Conservation (phyloP, 176 grass and related monocot genomes). For the Pontederia crassipes region DNA sequence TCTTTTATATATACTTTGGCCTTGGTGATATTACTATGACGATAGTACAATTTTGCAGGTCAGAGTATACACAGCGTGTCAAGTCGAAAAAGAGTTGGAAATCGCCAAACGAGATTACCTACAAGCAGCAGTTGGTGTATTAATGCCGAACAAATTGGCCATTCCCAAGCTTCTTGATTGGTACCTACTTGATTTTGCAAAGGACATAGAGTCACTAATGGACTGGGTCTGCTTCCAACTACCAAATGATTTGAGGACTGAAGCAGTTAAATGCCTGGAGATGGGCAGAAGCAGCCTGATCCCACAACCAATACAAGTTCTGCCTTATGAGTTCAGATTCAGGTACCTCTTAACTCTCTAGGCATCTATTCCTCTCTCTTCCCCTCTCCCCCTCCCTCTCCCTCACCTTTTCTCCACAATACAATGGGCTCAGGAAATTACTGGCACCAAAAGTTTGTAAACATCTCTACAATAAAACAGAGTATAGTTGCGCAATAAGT, state of each 20-base stretch:
- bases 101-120: conserved; percentile 70
- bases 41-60: conserved; percentile 33
- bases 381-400: not conserved
- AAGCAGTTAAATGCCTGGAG: conserved; percentile 41
- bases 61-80: conserved; percentile 64
- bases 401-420: not conserved
- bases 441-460: not conserved
- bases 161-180: conserved; percentile 90
- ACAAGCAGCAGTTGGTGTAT: conserved; percentile 63
- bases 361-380: not conserved
- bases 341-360: conserved; percentile 61
- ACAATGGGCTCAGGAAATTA: not conserved
- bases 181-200: conserved; percentile 83
- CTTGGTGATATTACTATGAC: not conserved
- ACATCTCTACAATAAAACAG: not conserved
- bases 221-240: conserved; percentile 97
- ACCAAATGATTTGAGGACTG: conserved; percentile 33
- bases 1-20: not conserved
- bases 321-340: conserved; percentile 92
- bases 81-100: conserved; percentile 81
- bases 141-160: conserved; percentile 41
- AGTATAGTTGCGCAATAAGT: not conserved
- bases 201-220: conserved; percentile 94
- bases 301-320: conserved; percentile 34
- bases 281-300: conserved; percentile 23